A percentile compares a stretch with the other conserved stretches of the same genome.
phyloP scores from a whole-genome alignment of 768 basidiomycete genomes.

The Mycena belliarum region DNA sequence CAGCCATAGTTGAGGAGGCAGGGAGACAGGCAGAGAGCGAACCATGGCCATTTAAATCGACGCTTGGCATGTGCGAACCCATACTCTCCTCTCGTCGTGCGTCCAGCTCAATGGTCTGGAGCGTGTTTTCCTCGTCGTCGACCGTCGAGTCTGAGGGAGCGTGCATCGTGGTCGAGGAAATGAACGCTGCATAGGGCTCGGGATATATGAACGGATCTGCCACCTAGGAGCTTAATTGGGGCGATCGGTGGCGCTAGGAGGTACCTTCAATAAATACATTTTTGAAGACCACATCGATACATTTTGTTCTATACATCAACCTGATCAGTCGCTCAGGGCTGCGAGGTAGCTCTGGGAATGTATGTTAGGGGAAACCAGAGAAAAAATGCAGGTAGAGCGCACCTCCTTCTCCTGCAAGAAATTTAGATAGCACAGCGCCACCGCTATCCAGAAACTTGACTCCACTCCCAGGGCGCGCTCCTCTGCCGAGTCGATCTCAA shows the following conservation, averaged over 20 bases:
- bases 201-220: neutral
- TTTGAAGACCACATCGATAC: neutral
- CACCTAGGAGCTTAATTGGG: constrained; percentile 11
- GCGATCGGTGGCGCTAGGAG: constrained; percentile 11
- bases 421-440: constrained; percentile 74
- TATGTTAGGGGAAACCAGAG: neutral
- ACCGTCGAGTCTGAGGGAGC: neutral
- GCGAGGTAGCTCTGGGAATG: constrained; percentile 66
- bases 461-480: constrained; percentile 67
- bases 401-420: constrained; percentile 81
- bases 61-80: constrained; percentile 1
- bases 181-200: neutral
- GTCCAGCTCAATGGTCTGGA: neutral
- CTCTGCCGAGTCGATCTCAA: constrained; percentile 63
- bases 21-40: neutral
- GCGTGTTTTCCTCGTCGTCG: neutral
- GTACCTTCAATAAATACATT: constrained; percentile 6
- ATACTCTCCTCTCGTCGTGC: neutral
- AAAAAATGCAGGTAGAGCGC: constrained; percentile 25
- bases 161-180: constrained; percentile 10
- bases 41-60: constrained; percentile 1
- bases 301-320: neutral
- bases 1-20: neutral
- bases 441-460: constrained; percentile 74
- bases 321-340: constrained; percentile 41